Evolutionary conservation across 1,284 basidiomycete genomes (phyloP).

Genomic region (Rhodotorula sp.): DNA sequence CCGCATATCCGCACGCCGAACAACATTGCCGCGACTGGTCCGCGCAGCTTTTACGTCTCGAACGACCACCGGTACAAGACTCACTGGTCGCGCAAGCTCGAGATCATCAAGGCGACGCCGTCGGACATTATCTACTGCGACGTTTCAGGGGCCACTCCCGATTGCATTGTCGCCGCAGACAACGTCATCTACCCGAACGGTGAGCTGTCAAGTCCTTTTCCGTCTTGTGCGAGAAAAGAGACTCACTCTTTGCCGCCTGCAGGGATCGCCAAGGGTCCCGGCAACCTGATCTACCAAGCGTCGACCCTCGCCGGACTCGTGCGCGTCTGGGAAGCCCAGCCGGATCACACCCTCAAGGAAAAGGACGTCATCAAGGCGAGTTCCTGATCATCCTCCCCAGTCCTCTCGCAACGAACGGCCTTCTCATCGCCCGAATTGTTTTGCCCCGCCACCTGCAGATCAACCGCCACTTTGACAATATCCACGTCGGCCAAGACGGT

Average conservation of each 20-base stretch:
- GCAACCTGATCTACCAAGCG: constrained; percentile 31
- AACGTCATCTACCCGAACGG: constrained; percentile 40
- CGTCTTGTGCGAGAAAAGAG: not conserved
- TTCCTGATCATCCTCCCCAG: not conserved
- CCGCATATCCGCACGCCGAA: constrained; percentile 65
- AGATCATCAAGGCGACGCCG: constrained; percentile 10
- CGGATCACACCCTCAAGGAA: constrained; percentile 33
- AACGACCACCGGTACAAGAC: constrained; percentile 61
- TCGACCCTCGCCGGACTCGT: constrained; percentile 29
- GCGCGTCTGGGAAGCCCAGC: constrained; percentile 26
- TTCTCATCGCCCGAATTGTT: too few species aligned
- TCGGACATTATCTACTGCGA: constrained; percentile 41
- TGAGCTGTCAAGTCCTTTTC: not conserved
- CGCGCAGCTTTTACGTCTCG: constrained; percentile 59
- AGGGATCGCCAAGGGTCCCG: constrained; percentile 35
- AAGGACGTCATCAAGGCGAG: constrained; percentile 24
- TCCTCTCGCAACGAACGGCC: not conserved
- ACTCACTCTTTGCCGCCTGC: too few species aligned
- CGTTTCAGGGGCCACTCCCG: not conserved
- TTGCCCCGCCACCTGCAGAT: too few species aligned
- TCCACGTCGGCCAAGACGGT: constrained; percentile 35
- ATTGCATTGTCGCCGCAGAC: constrained; percentile 36
- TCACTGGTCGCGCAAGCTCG: constrained; percentile 46
- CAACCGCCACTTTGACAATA: constrained; percentile 37
- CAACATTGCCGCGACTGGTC: constrained; percentile 62